Evolutionary conservation across 306 rosid species (phyloP).

Genomic region (Gleditsia sinensis): DNA sequence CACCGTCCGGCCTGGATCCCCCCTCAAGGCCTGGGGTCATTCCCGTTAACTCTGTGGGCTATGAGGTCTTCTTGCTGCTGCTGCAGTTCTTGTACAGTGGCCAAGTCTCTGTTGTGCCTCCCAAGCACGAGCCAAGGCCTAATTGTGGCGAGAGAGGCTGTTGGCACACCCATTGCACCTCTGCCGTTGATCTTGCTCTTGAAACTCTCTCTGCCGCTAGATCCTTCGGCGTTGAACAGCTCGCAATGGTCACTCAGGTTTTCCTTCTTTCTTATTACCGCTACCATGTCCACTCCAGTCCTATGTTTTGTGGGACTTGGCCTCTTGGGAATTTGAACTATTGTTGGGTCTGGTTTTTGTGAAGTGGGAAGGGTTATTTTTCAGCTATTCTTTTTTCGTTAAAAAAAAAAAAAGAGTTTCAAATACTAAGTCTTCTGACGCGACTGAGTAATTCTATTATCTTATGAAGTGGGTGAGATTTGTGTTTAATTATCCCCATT

Average conservation of each 20-base stretch:
- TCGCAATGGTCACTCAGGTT: slow-evolving; percentile 97
- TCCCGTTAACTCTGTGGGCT: slow-evolving; percentile 91
- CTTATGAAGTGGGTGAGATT: slow-evolving; percentile 29
- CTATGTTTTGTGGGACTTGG: slow-evolving; percentile 41
- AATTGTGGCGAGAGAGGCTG: slow-evolving; percentile 92
- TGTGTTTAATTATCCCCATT: slow-evolving; percentile 18
- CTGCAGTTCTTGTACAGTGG: slow-evolving; percentile 78
- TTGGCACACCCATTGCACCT: slow-evolving; percentile 99
- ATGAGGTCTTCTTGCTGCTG: slow-evolving; percentile 67
- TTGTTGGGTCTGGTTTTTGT: slow-evolving; percentile 33
- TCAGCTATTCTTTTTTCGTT: background rate
- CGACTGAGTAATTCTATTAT: slow-evolving; percentile 10
- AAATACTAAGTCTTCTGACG: background rate
- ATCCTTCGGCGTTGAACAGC: slow-evolving; percentile 95
- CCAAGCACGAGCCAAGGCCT: slow-evolving; percentile 78
- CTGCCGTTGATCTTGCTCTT: slow-evolving; percentile 98
- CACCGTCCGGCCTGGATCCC: slow-evolving; percentile 59
- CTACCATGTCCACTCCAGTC: slow-evolving; percentile 20
- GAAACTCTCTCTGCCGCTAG: slow-evolving; percentile 95
- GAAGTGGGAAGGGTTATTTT: slow-evolving; percentile 28
- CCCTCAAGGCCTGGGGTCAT: slow-evolving; percentile 59
- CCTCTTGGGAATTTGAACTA: slow-evolving; percentile 37
- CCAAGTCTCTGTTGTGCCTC: slow-evolving; percentile 74
- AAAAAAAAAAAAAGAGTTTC: too few relatives aligned
- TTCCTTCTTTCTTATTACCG: background rate